Percentiles rank a stretch among this genome's conserved stretches.
phyloP scores from a whole-genome alignment of 768 basidiomycete genomes.

The Sporobolomyces pararoseus region DNA sequence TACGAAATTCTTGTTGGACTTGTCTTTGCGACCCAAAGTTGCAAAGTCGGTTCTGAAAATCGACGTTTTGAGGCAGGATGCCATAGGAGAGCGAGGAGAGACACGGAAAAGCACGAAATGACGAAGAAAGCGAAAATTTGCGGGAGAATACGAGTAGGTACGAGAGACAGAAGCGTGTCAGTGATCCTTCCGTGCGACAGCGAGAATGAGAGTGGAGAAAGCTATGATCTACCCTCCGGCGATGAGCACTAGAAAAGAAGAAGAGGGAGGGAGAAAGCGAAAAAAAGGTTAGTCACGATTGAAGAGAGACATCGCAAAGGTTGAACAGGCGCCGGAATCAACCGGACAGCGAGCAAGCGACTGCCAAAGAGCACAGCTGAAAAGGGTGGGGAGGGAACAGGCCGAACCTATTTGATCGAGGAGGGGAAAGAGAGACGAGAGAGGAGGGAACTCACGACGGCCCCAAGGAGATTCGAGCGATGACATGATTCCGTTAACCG shows the following conservation, averaged over 20 bases:
- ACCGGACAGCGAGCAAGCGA: too few species aligned
- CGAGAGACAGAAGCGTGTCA: neutral
- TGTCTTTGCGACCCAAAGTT: conserved; percentile 40
- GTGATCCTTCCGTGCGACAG: neutral
- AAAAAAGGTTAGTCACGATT: too few species aligned
- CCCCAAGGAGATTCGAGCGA: conserved; percentile 31
- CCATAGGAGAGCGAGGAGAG: neutral
- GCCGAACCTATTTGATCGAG: neutral
- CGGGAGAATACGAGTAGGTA: neutral
- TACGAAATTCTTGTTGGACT: conserved; percentile 17
- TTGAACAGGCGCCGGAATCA: too few species aligned
- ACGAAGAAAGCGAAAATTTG: neutral
- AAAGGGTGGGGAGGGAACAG: too few species aligned
- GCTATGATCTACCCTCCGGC: conserved; percentile 33
- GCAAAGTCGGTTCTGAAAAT: conserved; percentile 38
- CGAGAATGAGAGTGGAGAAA: neutral
- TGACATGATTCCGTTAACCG: neutral
- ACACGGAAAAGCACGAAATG: neutral
- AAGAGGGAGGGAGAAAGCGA: neutral
- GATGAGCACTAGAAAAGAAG: conserved; percentile 23
- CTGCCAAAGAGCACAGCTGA: too few species aligned
- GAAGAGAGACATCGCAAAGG: too few species aligned
- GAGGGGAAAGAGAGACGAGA: neutral
- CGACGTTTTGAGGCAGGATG: neutral
- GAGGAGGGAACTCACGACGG: conserved; percentile 25